Percentiles rank a stretch among this genome's conserved stretches.
phyloP scores from a whole-genome alignment of 2,329 filamentous ascomycete species.

The Chrysosporium keratinophilum region DNA sequence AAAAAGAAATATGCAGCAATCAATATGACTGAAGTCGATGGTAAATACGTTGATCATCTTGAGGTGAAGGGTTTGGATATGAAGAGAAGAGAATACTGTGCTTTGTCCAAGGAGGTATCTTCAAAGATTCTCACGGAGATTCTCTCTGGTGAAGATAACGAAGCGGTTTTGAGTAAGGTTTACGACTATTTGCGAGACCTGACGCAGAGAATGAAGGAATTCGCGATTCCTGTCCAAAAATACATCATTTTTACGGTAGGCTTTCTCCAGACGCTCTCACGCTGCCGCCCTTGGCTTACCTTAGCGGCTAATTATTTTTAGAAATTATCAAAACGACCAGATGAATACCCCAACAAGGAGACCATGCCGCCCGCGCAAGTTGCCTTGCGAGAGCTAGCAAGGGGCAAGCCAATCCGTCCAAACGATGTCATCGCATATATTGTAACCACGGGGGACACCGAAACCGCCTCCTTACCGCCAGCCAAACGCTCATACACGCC shows the following conservation, averaged over 20 bases:
- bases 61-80: conserved; percentile 98
- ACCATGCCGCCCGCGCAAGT: conserved; percentile 97
- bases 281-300: background rate
- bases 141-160: conserved; percentile 83
- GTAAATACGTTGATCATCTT: conserved; percentile 85
- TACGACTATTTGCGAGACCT: conserved; percentile 86
- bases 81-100: conserved; percentile 94
- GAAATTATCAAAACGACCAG: conserved; percentile 88
- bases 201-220: conserved; percentile 75
- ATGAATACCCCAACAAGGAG: conserved; percentile 87
- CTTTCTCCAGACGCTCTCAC: background rate
- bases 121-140: conserved; percentile 85
- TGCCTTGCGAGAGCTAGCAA: conserved; percentile 73
- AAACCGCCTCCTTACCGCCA: conserved; percentile 50
- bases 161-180: conserved; percentile 76
- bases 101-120: conserved; percentile 88
- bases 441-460: conserved; percentile 60
- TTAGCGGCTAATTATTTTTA: conserved; percentile 22
- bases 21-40: conserved; percentile 79
- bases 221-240: conserved; percentile 63
- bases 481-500: conserved; percentile 84
- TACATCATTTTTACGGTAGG: conserved; percentile 85
- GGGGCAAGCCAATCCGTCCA: conserved; percentile 77
- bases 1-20: conserved; percentile 99
- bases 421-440: conserved; percentile 96